phyloP scores from a whole-genome alignment of 2,329 filamentous ascomycete species.

The Neoarthrinium moseri region DNA sequence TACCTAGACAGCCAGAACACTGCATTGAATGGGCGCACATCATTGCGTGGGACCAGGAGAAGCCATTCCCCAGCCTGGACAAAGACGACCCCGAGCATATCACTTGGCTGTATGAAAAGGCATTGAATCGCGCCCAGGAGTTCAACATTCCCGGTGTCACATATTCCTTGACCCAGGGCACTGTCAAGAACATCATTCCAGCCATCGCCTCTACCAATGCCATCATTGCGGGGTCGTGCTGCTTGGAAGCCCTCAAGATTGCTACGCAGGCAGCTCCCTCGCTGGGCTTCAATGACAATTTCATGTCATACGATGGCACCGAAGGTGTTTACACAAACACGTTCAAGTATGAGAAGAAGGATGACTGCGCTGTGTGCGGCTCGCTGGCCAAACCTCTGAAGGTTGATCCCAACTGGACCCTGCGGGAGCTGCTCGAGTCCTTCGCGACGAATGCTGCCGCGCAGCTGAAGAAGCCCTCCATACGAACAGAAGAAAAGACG shows the following conservation, averaged over 20 bases:
- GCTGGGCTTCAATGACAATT: conserved; percentile 78
- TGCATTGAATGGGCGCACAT: conserved; percentile 99
- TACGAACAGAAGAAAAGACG: conserved; percentile 76
- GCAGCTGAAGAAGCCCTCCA: conserved; percentile 90
- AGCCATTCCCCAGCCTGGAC: conserved; percentile 81
- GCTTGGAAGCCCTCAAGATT: conserved; percentile 96
- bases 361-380: conserved; percentile 93
- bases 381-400: conserved; percentile 73
- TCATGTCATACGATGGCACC: conserved; percentile 99
- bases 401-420: conserved; percentile 68
- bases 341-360: conserved; percentile 90
- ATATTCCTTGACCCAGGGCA: conserved; percentile 93
- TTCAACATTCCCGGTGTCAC: conserved; percentile 92
- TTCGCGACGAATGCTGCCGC: conserved; percentile 81
- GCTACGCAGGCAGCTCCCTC: conserved; percentile 79
- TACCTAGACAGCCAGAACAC: conserved; percentile 94
- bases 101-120: conserved; percentile 91
- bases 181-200: conserved; percentile 99
- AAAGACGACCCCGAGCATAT: conserved; percentile 97
- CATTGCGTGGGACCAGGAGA: conserved; percentile 91
- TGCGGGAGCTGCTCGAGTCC: conserved; percentile 83
- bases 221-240: conserved; percentile 92
- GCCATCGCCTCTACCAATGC: conserved; percentile 98
- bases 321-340: conserved; percentile 97
- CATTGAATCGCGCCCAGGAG: conserved; percentile 75